Evolutionary conservation across 2,329 filamentous ascomycete species (phyloP).

Genomic region (Podosphaera fusca): DNA sequence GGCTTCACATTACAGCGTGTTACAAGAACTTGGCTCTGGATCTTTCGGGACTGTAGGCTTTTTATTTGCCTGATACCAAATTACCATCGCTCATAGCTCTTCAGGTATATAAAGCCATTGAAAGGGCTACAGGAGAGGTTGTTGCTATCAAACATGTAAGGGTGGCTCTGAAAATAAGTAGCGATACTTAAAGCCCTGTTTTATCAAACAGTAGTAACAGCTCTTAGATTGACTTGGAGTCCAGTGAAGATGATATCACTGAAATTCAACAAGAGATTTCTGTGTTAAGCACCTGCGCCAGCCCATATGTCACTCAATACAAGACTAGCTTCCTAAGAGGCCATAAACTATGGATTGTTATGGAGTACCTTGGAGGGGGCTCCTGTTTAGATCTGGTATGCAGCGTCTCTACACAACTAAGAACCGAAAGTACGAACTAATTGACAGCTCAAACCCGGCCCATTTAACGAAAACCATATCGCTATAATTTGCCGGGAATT

Average conservation of each 20-base stretch:
- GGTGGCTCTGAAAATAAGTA: background rate
- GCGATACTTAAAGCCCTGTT: too few species aligned
- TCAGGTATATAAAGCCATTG: slow-evolving; percentile 71
- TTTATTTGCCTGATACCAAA: background rate
- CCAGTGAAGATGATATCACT: slow-evolving; percentile 92
- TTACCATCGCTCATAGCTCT: background rate
- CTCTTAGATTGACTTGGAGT: slow-evolving; percentile 82
- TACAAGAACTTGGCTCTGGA: slow-evolving; percentile 55
- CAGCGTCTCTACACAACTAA: background rate
- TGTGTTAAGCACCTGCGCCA: slow-evolving; percentile 82
- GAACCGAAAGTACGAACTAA: background rate
- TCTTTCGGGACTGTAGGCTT: slow-evolving; percentile 57
- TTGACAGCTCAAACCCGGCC: slow-evolving; percentile 60
- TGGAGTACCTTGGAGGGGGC: slow-evolving; percentile 91
- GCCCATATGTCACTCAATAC: slow-evolving; percentile 86
- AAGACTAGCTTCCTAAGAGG: slow-evolving; percentile 90
- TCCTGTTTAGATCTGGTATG: slow-evolving; percentile 80
- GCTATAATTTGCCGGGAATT: slow-evolving; percentile 87
- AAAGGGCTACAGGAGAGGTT: slow-evolving; percentile 70
- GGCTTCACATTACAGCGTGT: slow-evolving; percentile 72
- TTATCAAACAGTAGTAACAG: background rate
- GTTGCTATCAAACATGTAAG: slow-evolving; percentile 92
- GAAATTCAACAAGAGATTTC: slow-evolving; percentile 97
- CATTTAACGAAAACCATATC: slow-evolving; percentile 74
- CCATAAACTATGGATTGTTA: slow-evolving; percentile 96